A percentile compares a stretch with the other conserved stretches of the same genome.
These are phyloP conservation scores for Pythium utonaiense DNA, from an alignment of 352 stramenopile species.

Conservation along the genomic window DNA sequence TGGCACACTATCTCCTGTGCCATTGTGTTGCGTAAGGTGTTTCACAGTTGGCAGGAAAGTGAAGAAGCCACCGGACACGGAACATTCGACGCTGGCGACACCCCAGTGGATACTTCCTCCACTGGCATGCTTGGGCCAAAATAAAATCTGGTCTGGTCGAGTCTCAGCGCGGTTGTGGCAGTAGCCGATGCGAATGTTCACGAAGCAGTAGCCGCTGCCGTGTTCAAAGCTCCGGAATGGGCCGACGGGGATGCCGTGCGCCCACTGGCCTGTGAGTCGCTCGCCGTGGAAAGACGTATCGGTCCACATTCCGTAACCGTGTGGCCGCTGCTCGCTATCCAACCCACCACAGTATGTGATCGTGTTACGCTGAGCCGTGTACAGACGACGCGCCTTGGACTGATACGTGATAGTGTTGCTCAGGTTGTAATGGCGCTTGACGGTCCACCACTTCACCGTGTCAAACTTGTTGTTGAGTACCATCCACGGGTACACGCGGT, in stretches of 20 bases:
- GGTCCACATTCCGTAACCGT: constrained; percentile 58
- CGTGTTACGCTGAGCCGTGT: constrained; percentile 25
- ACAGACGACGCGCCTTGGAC: constrained; percentile 17
- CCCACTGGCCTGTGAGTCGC: constrained; percentile 48
- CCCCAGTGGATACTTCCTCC: constrained; percentile 48
- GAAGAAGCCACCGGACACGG: constrained; percentile 71
- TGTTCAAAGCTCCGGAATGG: constrained; percentile 60
- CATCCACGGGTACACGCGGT: constrained; percentile 51
- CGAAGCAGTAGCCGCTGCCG: constrained; percentile 54
- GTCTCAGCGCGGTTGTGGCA: constrained; percentile 36
- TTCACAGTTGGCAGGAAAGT: constrained; percentile 54
- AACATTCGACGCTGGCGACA: constrained; percentile 77
- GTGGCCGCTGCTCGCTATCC: constrained; percentile 35
- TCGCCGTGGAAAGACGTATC: constrained; percentile 68
- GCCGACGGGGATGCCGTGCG: constrained; percentile 50
- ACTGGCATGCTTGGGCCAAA: constrained; percentile 43
- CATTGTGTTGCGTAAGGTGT: constrained; percentile 37
- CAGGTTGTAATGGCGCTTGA: constrained; percentile 8
- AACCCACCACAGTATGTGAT: constrained; percentile 54
- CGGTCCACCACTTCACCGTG: constrained; percentile 37
- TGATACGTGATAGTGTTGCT: constrained; percentile 31
- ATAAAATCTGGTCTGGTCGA: constrained; percentile 35
- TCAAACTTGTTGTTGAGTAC: constrained; percentile 34
- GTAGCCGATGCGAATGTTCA: constrained; percentile 51
- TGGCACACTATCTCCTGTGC: constrained; percentile 22